Evolutionary conservation across 2,329 filamentous ascomycete genomes (phyloP), one percentile per base, ranked within the genome.

Genomic region (Penicillium thymicola): DNA sequence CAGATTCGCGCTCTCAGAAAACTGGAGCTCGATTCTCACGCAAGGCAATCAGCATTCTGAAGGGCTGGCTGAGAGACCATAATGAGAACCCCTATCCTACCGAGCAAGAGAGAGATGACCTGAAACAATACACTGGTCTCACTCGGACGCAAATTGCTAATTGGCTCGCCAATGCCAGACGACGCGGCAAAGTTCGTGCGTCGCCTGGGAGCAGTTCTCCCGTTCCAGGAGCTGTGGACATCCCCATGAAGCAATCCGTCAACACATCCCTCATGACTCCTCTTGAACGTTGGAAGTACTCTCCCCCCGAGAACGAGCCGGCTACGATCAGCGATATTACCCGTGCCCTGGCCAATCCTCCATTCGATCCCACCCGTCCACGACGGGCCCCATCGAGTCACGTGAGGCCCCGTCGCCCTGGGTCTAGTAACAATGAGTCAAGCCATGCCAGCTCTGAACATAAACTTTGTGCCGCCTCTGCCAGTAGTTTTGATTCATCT

Each of bases 91-190:
- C 92, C 0, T 97, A 96, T 70, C 92, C 92, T 5, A 92, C 85
- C 34, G 91, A 96, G 42, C 86, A 91, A 57, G 90, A 96, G 70
- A 95, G 93, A 68, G 89, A 92, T 63, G 82, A 85, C 59, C 79
- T 97, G 27, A 88, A 91, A 72, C 81, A 83, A 45, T 83, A 89
- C 65, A 96, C 92, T 0, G 90, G 91, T 8, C 80, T 97, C 40
- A 92, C 85, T 71, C 85, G 90, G 66, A 88, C 82, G 14, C 92
- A 97, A 69, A 93, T 96, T 65, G 88, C 87, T 11, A 96, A 95
- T 71, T 96, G 92, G 92, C 84, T 96, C 45, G 92, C 92, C 57
- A 96, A 96, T 73, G 91, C 91, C 55, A 86, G 92, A 42, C 85
- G 92, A 55, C 83, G 92, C 60, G 87, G 89, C 65, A 96, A 96